Evolutionary conservation across 768 basidiomycete genomes (phyloP).

Genomic region (Lactarius evosmus): DNA sequence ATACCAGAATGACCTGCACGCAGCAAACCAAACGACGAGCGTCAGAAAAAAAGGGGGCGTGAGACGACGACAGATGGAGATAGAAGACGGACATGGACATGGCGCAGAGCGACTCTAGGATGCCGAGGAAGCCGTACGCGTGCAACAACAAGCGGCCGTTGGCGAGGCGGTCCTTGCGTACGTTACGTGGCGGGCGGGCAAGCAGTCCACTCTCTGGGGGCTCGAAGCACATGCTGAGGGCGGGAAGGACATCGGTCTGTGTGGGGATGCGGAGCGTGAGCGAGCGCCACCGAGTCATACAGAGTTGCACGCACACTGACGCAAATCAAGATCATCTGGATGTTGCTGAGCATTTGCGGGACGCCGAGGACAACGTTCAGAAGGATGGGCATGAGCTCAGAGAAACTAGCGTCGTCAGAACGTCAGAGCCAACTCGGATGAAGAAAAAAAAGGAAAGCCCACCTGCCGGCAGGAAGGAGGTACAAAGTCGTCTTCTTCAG

Average conservation of each 20-base stretch:
- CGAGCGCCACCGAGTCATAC: neutral
- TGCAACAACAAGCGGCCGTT: conserved; percentile 53
- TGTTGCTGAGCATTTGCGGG: conserved; percentile 42
- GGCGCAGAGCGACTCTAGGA: conserved; percentile 46
- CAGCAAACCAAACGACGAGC: neutral
- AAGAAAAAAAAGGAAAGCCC: conserved; percentile 24
- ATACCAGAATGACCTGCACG: conserved; percentile 40
- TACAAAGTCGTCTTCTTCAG: conserved; percentile 55
- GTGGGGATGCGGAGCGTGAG: neutral
- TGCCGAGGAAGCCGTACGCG: conserved; percentile 55
- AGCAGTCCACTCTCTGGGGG: conserved; percentile 60
- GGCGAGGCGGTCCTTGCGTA: conserved; percentile 53
- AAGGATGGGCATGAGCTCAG: conserved; percentile 59
- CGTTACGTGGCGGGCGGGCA: conserved; percentile 51
- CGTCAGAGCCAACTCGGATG: conserved; percentile 6
- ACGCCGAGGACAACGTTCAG: conserved; percentile 46
- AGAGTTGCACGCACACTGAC: conserved; percentile 34
- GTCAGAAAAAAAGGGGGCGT: neutral
- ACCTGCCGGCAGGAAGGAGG: conserved; percentile 49
- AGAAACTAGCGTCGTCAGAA: conserved; percentile 40
- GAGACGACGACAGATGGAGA: conserved; percentile 16
- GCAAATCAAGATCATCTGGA: conserved; percentile 52
- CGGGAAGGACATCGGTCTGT: conserved; percentile 51
- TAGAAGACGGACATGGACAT: conserved; percentile 43
- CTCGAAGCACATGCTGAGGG: conserved; percentile 55